Conservation (phyloP, 805 yeast species). For the Candida koratica region DNA sequence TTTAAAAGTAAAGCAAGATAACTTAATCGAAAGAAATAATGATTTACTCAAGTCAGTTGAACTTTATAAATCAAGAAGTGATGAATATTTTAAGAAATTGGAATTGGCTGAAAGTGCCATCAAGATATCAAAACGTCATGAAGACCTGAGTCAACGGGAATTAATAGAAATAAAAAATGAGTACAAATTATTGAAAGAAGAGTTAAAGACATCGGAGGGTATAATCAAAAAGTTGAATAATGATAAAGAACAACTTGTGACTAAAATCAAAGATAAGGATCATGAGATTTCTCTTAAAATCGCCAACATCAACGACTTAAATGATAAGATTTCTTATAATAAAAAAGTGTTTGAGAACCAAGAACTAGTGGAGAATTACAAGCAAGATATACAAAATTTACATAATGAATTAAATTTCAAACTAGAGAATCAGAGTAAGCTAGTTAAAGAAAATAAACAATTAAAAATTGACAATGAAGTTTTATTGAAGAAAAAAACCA, state of each 20-base stretch:
- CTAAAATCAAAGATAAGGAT: conserved; percentile 51
- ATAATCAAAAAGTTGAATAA: conserved; percentile 50
- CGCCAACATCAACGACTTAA: conserved; percentile 46
- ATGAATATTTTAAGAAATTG: conserved; percentile 65
- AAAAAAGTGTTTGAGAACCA: conserved; percentile 43
- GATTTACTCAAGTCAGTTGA: conserved; percentile 54
- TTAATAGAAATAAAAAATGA: conserved; percentile 39
- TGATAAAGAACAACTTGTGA: conserved; percentile 50
- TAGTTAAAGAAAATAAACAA: conserved; percentile 61
- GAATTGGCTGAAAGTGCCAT: conserved; percentile 78
- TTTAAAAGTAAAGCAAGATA: conserved; percentile 54
- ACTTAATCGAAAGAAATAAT: conserved; percentile 50
- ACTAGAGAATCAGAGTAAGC: conserved; percentile 60
- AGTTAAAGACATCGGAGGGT: conserved; percentile 50
- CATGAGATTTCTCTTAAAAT: conserved; percentile 51
- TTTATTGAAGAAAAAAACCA: conserved; percentile 21
- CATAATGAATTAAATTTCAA: conserved; percentile 51
- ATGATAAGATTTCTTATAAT: conserved; percentile 54
- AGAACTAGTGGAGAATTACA: conserved; percentile 41
- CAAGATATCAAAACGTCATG: conserved; percentile 58
- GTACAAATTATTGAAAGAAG: conserved; percentile 47
- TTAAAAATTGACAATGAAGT: conserved; percentile 58
- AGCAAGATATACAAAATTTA: conserved; percentile 50
- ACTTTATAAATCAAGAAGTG: conserved; percentile 67
- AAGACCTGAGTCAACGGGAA: conserved; percentile 50